Evolutionary conservation across 2,329 filamentous ascomycete species (phyloP).

Genomic region (Botrytis squamosa): DNA sequence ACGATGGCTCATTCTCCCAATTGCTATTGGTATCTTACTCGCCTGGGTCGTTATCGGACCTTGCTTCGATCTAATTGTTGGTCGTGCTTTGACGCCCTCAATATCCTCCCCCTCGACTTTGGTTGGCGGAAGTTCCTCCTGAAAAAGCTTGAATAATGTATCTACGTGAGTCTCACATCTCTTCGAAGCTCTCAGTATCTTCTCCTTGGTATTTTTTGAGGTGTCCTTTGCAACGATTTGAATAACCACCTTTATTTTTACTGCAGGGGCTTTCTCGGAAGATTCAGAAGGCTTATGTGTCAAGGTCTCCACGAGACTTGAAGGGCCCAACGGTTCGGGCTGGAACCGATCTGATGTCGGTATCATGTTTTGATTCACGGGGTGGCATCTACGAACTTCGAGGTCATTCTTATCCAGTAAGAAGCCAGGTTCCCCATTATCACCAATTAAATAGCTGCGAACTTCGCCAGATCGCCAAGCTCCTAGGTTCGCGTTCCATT

Average conservation of each 20-base stretch:
- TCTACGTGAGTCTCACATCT: neutral
- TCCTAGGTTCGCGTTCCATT: neutral
- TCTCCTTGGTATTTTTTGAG: no score
- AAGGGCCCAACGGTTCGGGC: neutral
- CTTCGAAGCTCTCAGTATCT: neutral
- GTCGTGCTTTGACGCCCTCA: neutral
- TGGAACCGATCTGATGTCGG: neutral
- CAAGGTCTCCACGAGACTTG: neutral
- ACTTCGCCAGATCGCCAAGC: neutral
- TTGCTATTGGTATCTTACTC: neutral
- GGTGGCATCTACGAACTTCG: neutral
- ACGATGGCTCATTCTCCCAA: no score
- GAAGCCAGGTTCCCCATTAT: neutral
- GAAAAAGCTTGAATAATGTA: neutral
- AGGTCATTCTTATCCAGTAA: neutral
- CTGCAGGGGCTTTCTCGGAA: neutral
- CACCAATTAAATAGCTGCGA: neutral
- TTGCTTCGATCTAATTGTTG: neutral
- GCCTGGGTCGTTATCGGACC: accelerated
- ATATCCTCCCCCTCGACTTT: no score
- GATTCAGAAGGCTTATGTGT: neutral
- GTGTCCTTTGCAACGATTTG: neutral
- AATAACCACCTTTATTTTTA: neutral
- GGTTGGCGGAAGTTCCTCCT: neutral
- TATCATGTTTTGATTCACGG: neutral